phyloP scores from a whole-genome alignment of 2,329 filamentous ascomycete genomes.

The Cladophialophora exuberans region DNA sequence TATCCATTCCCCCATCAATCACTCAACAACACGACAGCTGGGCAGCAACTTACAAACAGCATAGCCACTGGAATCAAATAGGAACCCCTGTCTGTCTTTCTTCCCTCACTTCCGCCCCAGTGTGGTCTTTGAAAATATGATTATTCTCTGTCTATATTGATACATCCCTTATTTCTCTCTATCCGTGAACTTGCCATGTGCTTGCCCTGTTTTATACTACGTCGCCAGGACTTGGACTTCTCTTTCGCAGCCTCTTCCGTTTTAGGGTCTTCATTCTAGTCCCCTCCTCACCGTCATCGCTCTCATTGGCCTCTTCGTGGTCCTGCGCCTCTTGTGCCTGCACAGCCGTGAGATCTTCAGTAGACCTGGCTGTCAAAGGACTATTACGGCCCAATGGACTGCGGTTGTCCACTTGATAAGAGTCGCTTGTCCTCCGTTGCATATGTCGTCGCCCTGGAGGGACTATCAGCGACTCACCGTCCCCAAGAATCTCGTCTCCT shows the following conservation, averaged over 20 bases:
- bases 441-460: background rate
- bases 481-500: background rate
- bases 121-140: too few relatives aligned
- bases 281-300: background rate
- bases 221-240: conserved; percentile 15
- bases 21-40: background rate
- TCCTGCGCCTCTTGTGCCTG: background rate
- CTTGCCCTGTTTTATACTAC: conserved; percentile 13
- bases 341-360: conserved; percentile 10
- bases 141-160: background rate
- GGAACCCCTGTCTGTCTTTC: too few relatives aligned
- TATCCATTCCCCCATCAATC: background rate
- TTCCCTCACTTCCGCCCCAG: too few relatives aligned
- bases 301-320: background rate
- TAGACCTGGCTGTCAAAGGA: conserved; percentile 23
- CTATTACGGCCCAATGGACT: conserved; percentile 29
- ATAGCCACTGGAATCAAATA: too few relatives aligned
- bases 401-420: conserved; percentile 7
- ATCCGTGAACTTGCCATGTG: background rate
- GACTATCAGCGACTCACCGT: background rate
- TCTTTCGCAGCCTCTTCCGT: conserved; percentile 15
- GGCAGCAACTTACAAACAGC: too few relatives aligned
- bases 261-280: background rate
- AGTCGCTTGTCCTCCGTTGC: conserved; percentile 6
- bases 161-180: background rate